phyloP scores from a whole-genome alignment of 116 monocot genomes.

The Dioscorea cayenensis region DNA sequence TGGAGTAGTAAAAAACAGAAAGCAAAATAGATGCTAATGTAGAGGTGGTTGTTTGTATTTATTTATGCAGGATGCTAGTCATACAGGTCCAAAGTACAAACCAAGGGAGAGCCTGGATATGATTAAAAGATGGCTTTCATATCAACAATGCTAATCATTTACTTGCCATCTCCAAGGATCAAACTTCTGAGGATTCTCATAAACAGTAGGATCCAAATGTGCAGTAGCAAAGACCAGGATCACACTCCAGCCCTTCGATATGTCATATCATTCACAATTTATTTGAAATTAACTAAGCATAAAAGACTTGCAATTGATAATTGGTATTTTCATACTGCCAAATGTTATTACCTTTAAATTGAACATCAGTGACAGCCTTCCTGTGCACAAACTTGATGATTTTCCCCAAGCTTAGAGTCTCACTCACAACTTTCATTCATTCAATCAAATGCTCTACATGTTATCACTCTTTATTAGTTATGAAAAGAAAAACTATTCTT shows the following conservation, averaged over 20 bases:
- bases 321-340: not conserved
- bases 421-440: constrained; percentile 26
- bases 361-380: constrained; percentile 32
- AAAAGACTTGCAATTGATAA: not conserved
- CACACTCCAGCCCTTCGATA: constrained; percentile 54
- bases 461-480: too few relatives aligned
- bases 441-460: too few relatives aligned
- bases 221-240: constrained; percentile 70
- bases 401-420: constrained; percentile 53
- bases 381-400: constrained; percentile 32
- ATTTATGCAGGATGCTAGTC: constrained; percentile 28
- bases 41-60: not conserved
- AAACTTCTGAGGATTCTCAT: too few relatives aligned
- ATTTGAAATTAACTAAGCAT: too few relatives aligned
- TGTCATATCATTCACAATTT: constrained; percentile 37
- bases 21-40: not conserved
- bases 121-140: constrained; percentile 35
- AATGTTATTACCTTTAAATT: constrained; percentile 32
- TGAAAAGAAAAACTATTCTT: too few relatives aligned
- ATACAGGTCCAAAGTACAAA: constrained; percentile 33
- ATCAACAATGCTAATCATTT: not conserved
- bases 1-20: too few relatives aligned
- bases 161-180: too few relatives aligned
- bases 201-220: too few relatives aligned
- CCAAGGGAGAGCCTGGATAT: constrained; percentile 26